Evolutionary conservation across 169 alveolate species (phyloP).

Genomic region (Plasmodium vivax): DNA sequence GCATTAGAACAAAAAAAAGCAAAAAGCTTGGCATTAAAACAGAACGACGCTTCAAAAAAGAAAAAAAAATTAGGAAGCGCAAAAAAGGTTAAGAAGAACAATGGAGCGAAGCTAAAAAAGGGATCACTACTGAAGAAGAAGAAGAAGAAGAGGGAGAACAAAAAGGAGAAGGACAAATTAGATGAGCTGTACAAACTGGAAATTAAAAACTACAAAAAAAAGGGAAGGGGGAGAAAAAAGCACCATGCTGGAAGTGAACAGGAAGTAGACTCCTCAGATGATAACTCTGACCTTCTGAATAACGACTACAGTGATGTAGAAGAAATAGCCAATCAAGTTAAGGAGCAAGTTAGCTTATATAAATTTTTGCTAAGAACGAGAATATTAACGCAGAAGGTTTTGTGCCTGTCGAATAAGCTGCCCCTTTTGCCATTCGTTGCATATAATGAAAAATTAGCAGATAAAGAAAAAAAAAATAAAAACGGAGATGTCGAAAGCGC

Average conservation of each 20-base stretch:
- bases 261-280: neutral
- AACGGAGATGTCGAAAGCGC: neutral
- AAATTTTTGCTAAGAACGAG: conserved; percentile 56
- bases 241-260: neutral
- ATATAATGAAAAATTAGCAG: conserved; percentile 13
- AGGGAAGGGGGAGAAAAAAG: conserved; percentile 7
- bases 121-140: conserved; percentile 3
- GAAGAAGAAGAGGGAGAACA: neutral
- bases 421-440: conserved; percentile 56
- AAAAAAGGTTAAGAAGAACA: conserved; percentile 23
- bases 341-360: conserved; percentile 44
- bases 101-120: neutral
- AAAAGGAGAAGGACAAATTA: conserved; percentile 36
- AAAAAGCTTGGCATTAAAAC: conserved; percentile 32
- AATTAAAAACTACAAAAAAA: conserved; percentile 43
- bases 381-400: conserved; percentile 54
- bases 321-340: conserved; percentile 49
- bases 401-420: conserved; percentile 36
- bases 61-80: neutral
- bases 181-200: conserved; percentile 58
- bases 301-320: conserved; percentile 59
- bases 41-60: neutral
- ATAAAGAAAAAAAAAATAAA: neutral
- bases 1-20: conserved; percentile 18
- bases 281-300: conserved; percentile 25